Percentiles rank a stretch among this genome's conserved stretches.
Evolutionary conservation across 2,329 filamentous ascomycete genomes (phyloP).

Genomic region (Paracorniculantispora psalliotae): DNA sequence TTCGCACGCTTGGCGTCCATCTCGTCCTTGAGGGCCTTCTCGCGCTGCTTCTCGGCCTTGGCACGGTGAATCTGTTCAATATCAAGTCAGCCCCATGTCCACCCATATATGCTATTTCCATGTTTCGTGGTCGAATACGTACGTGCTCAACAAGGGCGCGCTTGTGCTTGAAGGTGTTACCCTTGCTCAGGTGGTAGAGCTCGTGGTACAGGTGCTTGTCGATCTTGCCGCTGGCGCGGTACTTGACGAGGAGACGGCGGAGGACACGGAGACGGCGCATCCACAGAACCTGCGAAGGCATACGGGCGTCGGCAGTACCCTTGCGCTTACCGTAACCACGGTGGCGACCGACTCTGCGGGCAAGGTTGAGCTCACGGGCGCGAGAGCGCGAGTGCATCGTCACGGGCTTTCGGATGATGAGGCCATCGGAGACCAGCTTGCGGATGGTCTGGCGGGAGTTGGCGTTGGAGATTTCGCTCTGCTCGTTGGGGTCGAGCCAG

Average conservation of each 20-base stretch:
- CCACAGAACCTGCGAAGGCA: constrained; percentile 97
- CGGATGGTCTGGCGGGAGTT: constrained; percentile 99
- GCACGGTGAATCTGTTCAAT: constrained; percentile 88
- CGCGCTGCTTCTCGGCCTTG: constrained; percentile 98
- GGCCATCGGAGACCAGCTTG: constrained; percentile 99
- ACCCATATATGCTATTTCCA: constrained; percentile 1
- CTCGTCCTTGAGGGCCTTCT: constrained; percentile 95
- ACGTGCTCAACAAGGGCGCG: constrained; percentile 99
- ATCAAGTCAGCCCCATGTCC: constrained; percentile 6
- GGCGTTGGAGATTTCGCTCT: constrained; percentile 99
- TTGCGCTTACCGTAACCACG: constrained; percentile 99
- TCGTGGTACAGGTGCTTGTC: constrained; percentile 99
- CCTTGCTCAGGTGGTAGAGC: constrained; percentile 99
- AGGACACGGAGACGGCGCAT: constrained; percentile 99
- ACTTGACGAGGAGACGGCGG: constrained; percentile 98
- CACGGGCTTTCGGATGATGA: constrained; percentile 99
- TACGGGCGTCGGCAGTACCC: constrained; percentile 99
- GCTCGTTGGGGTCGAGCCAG: constrained; percentile 99
- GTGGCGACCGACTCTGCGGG: constrained; percentile 93
- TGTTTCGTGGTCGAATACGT: constrained; percentile 46
- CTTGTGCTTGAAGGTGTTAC: constrained; percentile 99
- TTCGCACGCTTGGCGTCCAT: constrained; percentile 99
- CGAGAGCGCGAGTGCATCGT: constrained; percentile 99
- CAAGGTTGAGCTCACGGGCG: constrained; percentile 89
- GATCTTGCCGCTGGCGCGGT: constrained; percentile 99